phyloP scores from a whole-genome alignment of 495 filamentous ascomycete species.

The Thozetella sp. region DNA sequence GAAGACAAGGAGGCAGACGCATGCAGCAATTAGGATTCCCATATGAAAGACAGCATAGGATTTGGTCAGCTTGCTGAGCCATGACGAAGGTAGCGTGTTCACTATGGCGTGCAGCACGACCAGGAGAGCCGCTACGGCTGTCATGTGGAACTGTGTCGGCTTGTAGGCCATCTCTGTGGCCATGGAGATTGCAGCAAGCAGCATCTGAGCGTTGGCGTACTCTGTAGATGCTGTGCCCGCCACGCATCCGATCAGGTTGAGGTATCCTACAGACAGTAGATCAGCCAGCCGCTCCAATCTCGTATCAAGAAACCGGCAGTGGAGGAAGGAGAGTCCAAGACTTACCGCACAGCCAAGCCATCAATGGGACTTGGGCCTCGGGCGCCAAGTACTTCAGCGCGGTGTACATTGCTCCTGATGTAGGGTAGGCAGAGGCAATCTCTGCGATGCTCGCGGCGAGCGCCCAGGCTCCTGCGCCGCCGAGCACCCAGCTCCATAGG shows the following conservation, averaged over 20 bases:
- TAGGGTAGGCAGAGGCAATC: constrained; percentile 61
- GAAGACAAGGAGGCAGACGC: constrained; percentile 59
- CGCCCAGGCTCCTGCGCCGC: constrained; percentile 64
- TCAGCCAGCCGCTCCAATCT: background rate
- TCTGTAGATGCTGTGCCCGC: constrained; percentile 67
- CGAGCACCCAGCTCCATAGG: constrained; percentile 68
- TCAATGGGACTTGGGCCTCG: constrained; percentile 39
- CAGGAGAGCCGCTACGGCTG: constrained; percentile 63
- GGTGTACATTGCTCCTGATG: constrained; percentile 56
- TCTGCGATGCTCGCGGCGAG: constrained; percentile 62
- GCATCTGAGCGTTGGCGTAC: constrained; percentile 69
- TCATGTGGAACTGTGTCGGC: constrained; percentile 51
- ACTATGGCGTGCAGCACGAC: constrained; percentile 56
- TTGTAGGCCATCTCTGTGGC: constrained; percentile 53
- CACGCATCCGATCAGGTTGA: constrained; percentile 69
- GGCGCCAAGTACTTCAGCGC: constrained; percentile 44
- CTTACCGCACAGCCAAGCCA: constrained; percentile 46
- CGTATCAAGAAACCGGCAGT: background rate
- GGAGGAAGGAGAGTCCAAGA: background rate
- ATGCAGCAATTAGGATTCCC: constrained; percentile 56
- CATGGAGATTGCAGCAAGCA: constrained; percentile 68
- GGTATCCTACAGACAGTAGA: constrained; percentile 49
- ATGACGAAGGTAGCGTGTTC: constrained; percentile 63
- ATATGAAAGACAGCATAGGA: constrained; percentile 69
- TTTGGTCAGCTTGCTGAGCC: constrained; percentile 67